A percentile compares a stretch with the other conserved stretches of the same genome.
Conservation (phyloP, 805 yeast species). For the Candida wancherniae region DNA sequence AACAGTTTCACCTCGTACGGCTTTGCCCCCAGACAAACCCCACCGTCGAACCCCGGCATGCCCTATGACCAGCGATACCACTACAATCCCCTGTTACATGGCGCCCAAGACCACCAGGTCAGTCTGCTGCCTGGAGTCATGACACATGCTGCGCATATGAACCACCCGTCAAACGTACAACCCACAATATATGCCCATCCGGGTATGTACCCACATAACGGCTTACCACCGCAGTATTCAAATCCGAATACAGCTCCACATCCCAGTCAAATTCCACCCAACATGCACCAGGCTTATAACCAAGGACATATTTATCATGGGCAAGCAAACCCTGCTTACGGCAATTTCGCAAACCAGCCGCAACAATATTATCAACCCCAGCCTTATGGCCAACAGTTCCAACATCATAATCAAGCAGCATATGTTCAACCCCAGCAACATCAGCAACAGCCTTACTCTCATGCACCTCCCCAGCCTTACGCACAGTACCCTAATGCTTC, state of each 20-base stretch:
- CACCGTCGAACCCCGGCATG: not conserved
- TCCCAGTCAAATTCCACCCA: too few relatives aligned
- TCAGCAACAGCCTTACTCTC: not conserved
- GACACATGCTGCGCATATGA: too few relatives aligned
- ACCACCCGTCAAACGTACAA: too few relatives aligned
- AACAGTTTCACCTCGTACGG: conserved; percentile 18
- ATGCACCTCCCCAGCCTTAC: not conserved
- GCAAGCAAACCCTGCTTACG: too few relatives aligned
- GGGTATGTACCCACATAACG: too few relatives aligned
- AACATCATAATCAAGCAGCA: conserved; percentile 1
- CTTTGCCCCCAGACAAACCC: conserved; percentile 8
- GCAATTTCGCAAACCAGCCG: too few relatives aligned
- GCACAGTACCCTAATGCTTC: conserved; percentile 1
- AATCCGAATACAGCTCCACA: too few relatives aligned
- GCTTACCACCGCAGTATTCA: too few relatives aligned
- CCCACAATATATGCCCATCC: too few relatives aligned
- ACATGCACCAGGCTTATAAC: too few relatives aligned
- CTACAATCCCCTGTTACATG: conserved; percentile 9
- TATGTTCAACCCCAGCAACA: conserved; percentile 1
- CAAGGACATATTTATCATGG: too few relatives aligned
- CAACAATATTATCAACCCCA: conserved; percentile 12
- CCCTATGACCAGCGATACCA: conserved; percentile 5
- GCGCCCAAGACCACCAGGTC: conserved; percentile 1
- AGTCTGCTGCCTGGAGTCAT: too few relatives aligned
- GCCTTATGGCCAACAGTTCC: conserved; percentile 4